A percentile compares a stretch with the other conserved stretches of the same genome.
Evolutionary conservation across 176 grass and related monocot species (phyloP).

Genomic region (Eleusine coracana): DNA sequence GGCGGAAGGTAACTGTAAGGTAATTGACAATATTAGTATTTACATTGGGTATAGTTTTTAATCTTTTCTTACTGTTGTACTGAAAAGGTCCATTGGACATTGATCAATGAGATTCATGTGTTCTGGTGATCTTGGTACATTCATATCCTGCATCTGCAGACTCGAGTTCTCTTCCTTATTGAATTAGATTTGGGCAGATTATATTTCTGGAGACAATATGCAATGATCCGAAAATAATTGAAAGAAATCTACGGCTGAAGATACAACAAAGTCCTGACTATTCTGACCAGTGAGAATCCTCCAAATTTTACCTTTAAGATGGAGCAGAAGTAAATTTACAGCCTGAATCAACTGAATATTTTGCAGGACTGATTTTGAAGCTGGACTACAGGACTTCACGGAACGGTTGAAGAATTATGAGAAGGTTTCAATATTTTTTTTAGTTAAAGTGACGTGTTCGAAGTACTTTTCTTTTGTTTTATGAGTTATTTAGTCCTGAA

Average conservation of each 20-base stretch:
- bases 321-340: slow-evolving; percentile 17
- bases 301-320: slow-evolving; percentile 2
- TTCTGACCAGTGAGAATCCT: slow-evolving; percentile 74
- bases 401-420: slow-evolving; percentile 86
- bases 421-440: slow-evolving; percentile 67
- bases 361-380: slow-evolving; percentile 83
- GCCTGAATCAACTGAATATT: slow-evolving; percentile 33
- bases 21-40: slow-evolving; percentile 45
- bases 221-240: slow-evolving; percentile 88
- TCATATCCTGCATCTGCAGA: slow-evolving; percentile 11
- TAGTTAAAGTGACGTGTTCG: not conserved
- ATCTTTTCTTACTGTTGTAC: slow-evolving; percentile 15
- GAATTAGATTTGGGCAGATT: slow-evolving; percentile 60
- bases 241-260: slow-evolving; percentile 95
- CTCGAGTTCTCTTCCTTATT: slow-evolving; percentile 42
- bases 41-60: slow-evolving; percentile 17
- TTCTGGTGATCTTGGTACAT: slow-evolving; percentile 28
- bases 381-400: slow-evolving; percentile 85
- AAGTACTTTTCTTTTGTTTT: slow-evolving; percentile 28
- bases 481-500: slow-evolving; percentile 31
- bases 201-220: slow-evolving; percentile 99
- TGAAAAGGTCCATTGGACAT: not conserved
- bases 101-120: slow-evolving; percentile 20
- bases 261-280: slow-evolving; percentile 99
- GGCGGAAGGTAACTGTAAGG: slow-evolving; percentile 98